Conservation (phyloP, 306 rosid species). For the Acmispon strigosus region DNA sequence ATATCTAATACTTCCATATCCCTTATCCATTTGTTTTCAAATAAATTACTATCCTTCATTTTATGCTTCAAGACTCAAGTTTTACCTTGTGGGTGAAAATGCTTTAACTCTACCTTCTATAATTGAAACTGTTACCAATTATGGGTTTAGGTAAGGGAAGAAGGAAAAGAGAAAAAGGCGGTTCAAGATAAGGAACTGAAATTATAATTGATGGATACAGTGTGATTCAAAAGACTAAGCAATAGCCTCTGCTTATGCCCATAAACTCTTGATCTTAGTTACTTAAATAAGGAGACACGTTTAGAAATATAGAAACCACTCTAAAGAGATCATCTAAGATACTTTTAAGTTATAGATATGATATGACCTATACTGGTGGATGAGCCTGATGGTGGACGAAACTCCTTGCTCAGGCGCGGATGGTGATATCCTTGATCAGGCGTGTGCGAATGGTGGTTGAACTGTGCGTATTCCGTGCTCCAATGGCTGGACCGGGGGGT, state of each 20-base stretch:
- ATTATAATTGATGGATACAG: not conserved
- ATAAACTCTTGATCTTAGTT: not conserved
- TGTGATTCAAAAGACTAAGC: not conserved
- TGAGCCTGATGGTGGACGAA: too few relatives aligned
- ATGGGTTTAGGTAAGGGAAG: not conserved
- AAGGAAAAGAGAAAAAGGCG: not conserved
- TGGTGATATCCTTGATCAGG: too few relatives aligned
- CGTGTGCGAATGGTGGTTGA: too few relatives aligned
- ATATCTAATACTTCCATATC: conserved; percentile 3
- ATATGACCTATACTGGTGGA: too few relatives aligned
- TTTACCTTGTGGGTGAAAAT: too few relatives aligned
- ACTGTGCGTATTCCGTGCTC: too few relatives aligned
- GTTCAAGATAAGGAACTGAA: not conserved
- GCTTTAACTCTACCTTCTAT: conserved; percentile 2
- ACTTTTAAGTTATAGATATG: not conserved
- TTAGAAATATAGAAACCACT: not conserved
- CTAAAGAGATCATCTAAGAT: not conserved
- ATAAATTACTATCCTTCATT: not conserved
- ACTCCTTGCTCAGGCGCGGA: too few relatives aligned
- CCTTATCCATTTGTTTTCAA: conserved; percentile 5
- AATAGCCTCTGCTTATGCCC: not conserved
- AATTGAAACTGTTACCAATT: not conserved
- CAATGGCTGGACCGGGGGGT: too few relatives aligned
- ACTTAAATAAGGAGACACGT: not conserved
- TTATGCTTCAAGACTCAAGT: too few relatives aligned